These are phyloP conservation scores for Fusarium fracticaudum DNA, from an alignment of 2,329 filamentous ascomycete genomes.

Conservation along the genomic window DNA sequence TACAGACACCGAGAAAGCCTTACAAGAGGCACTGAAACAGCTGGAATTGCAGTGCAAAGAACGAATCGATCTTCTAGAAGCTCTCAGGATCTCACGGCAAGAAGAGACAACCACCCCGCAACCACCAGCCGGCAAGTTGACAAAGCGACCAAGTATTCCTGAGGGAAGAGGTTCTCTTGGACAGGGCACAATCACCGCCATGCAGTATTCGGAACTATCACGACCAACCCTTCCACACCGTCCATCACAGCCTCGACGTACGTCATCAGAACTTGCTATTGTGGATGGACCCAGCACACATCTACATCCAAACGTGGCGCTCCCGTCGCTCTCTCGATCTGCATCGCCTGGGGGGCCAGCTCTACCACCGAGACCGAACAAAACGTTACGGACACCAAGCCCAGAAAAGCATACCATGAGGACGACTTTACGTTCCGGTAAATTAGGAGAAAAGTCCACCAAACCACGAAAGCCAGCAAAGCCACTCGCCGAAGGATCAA, in stretches of 20 bases:
- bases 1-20: conserved; percentile 83
- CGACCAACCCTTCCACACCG: conserved; percentile 69
- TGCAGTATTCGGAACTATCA: conserved; percentile 84
- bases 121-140: conserved; percentile 32
- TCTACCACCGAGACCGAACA: conserved; percentile 48
- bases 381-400: conserved; percentile 60
- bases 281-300: conserved; percentile 46
- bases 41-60: conserved; percentile 94
- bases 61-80: conserved; percentile 86
- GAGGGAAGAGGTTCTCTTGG: conserved; percentile 73
- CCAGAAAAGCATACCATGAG: conserved; percentile 71
- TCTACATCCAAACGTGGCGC: conserved; percentile 17
- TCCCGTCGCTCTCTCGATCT: conserved; percentile 40
- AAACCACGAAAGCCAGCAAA: conserved; percentile 55
- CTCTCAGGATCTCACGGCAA: conserved; percentile 73
- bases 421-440: conserved; percentile 66
- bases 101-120: conserved; percentile 42
- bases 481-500: conserved; percentile 62
- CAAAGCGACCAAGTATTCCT: conserved; percentile 32
- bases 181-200: conserved; percentile 81
- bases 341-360: conserved; percentile 45
- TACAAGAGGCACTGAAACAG: conserved; percentile 82
- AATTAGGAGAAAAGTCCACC: conserved; percentile 53
- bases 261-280: conserved; percentile 60
- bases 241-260: conserved; percentile 63